Evolutionary conservation across 164 flowering plant genomes (phyloP).

Genomic region (Liriodendron chinense): DNA sequence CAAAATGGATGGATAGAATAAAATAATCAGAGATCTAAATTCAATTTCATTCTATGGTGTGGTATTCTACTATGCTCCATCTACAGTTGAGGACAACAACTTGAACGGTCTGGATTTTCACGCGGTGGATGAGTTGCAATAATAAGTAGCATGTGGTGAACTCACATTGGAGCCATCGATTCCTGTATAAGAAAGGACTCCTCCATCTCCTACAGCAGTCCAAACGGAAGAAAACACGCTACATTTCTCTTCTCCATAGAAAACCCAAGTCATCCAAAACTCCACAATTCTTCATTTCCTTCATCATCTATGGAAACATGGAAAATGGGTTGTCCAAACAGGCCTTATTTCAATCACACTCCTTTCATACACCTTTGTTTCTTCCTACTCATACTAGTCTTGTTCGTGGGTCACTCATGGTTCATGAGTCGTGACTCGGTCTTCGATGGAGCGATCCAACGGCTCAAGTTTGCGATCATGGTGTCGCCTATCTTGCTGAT

Average conservation of each 20-base stretch:
- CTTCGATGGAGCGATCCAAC: not conserved
- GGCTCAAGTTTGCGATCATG: not conserved
- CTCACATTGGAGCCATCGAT: not conserved
- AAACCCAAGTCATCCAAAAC: too few relatives aligned
- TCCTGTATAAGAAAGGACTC: not conserved
- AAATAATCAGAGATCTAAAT: too few relatives aligned
- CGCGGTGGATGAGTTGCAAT: not conserved
- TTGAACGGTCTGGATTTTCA: too few relatives aligned
- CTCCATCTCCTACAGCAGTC: not conserved
- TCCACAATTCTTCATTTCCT: not conserved
- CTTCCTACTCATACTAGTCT: not conserved
- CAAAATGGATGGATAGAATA: too few relatives aligned
- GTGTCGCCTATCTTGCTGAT: constrained; percentile 12
- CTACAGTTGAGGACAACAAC: too few relatives aligned
- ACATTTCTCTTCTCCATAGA: not conserved
- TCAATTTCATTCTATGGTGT: too few relatives aligned
- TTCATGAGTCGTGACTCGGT: not conserved
- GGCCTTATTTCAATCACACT: not conserved
- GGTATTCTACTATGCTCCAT: too few relatives aligned
- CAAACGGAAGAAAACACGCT: not conserved
- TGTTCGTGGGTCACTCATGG: not conserved
- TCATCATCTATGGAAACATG: not conserved
- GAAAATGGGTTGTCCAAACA: not conserved
- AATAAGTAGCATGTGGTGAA: not conserved
- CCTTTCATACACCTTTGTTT: not conserved